These are phyloP conservation scores for Ramalina intermedia DNA, from an alignment of 495 filamentous ascomycete species.

Conservation along the genomic window DNA sequence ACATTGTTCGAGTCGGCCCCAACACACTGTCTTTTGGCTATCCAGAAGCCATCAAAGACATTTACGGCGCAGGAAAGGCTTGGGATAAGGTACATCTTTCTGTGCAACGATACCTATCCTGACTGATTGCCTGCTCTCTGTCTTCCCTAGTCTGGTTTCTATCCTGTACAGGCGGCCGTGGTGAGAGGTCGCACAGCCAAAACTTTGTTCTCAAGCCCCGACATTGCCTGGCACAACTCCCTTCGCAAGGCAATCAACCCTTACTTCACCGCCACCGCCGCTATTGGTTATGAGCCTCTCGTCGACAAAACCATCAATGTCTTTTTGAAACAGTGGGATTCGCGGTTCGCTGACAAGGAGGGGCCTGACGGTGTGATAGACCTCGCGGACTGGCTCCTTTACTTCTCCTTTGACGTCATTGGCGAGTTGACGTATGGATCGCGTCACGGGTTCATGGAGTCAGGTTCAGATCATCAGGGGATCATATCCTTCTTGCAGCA, in stretches of 20 bases:
- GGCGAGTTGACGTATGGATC: constrained; percentile 48
- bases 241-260: constrained; percentile 55
- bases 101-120: not conserved
- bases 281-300: constrained; percentile 61
- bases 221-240: constrained; percentile 58
- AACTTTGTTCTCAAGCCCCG: constrained; percentile 65
- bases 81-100: constrained; percentile 42
- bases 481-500: constrained; percentile 20
- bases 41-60: constrained; percentile 51
- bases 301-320: constrained; percentile 50
- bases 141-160: constrained; percentile 46
- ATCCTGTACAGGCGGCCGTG: constrained; percentile 51
- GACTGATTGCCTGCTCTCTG: constrained; percentile 4
- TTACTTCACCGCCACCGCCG: constrained; percentile 58
- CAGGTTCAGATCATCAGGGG: constrained; percentile 33
- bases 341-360: constrained; percentile 35
- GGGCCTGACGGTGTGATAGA: constrained; percentile 35
- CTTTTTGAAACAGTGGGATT: constrained; percentile 48
- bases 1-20: constrained; percentile 56
- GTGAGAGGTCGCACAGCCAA: constrained; percentile 48
- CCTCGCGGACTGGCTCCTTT: constrained; percentile 62
- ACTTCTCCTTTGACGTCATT: constrained; percentile 66
- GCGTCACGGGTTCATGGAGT: constrained; percentile 46
- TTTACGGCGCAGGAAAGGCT: constrained; percentile 75
- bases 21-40: constrained; percentile 52